Base-by-base conservation (phyloP, 2,329 filamentous ascomycete species). In the Phialocephala sp. region DNA sequence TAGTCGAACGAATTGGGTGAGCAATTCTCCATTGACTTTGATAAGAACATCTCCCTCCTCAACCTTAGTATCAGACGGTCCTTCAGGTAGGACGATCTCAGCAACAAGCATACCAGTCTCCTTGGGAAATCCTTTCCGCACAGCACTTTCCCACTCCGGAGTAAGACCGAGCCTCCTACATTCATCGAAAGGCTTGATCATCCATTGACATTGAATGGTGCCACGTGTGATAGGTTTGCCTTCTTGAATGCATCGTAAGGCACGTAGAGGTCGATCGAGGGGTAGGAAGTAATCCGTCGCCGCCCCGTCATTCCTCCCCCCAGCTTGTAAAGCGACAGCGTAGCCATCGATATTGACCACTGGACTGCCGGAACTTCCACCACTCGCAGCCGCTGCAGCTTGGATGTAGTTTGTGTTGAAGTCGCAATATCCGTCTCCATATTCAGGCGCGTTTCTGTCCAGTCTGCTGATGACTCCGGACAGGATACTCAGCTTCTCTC, bases 251-350 rank as follows among this genome's bases (percentile, higher is more conserved):
- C 93, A 96, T 75, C 93, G 86, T 62, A 99, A 83, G 0, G 95
- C 95, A 69, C 95, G 89, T 47, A 94, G 80, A 0, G 96, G 95
- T 64, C 95, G 90, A 77, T 99, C 94, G 15, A 99, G 84, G 0
- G 95, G 95, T 5, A 99, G 83, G 79, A 99, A 98, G 78, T 99
- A 99, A 78, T 99, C 95, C 22, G 95, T 99, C 14, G 96, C 94
- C 54, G 95, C 95, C 66, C 94, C 94, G 76, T 99, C 95, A 36
- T 92, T 91, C 78, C 95, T 87, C 54, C 95, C 95, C 68, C 96
- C 95, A 55, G 95, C 95, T 79, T 99, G 95, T 54, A 99, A 81
- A 45, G 95, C 95, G 63, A 99, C 90, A 5, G 94, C 95, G 76
- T 89, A 91, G 12, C 95, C 95, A 78, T 97, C 92, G 67, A 97